Evolutionary conservation across 805 yeast species (phyloP).

Genomic region (Candida taoyuanica): DNA sequence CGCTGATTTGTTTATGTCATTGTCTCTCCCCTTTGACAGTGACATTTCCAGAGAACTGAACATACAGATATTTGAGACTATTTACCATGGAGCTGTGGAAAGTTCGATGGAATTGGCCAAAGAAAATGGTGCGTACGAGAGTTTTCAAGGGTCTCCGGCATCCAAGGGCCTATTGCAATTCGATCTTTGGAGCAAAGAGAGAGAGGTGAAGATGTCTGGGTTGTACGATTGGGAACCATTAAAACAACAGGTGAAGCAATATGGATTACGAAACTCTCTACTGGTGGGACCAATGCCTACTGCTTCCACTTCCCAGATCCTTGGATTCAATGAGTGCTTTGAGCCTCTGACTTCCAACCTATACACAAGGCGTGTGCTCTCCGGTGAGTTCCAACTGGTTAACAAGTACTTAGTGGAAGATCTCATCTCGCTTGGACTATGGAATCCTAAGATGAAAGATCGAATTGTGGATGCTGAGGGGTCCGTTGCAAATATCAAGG

Average conservation of each 20-base stretch:
- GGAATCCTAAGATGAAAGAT: slow-evolving; percentile 79
- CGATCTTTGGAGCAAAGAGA: slow-evolving; percentile 81
- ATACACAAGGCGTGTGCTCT: slow-evolving; percentile 82
- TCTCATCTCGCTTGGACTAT: slow-evolving; percentile 72
- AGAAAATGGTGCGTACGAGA: slow-evolving; percentile 63
- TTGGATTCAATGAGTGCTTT: slow-evolving; percentile 93
- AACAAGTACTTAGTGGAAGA: slow-evolving; percentile 83
- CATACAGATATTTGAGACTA: slow-evolving; percentile 87
- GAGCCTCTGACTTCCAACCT: slow-evolving; percentile 96
- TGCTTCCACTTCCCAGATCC: slow-evolving; percentile 94
- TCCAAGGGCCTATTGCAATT: slow-evolving; percentile 81
- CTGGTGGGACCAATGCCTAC: slow-evolving; percentile 97
- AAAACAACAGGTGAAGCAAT: slow-evolving; percentile 49
- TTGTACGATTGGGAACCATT: slow-evolving; percentile 84
- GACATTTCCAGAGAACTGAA: slow-evolving; percentile 71
- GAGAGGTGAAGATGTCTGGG: slow-evolving; percentile 37
- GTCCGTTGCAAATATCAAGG: slow-evolving; percentile 71
- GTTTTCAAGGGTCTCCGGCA: slow-evolving; percentile 84
- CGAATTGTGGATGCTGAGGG: slow-evolving; percentile 74
- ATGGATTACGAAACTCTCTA: slow-evolving; percentile 85
- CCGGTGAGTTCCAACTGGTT: slow-evolving; percentile 93
- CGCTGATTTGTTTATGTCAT: slow-evolving; percentile 79
- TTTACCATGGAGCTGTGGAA: slow-evolving; percentile 90
- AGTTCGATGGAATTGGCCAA: slow-evolving; percentile 78
- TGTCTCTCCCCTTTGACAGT: slow-evolving; percentile 85